Conservation (phyloP, 129 eudicot species). For the Gnaphalium uliginosum region DNA sequence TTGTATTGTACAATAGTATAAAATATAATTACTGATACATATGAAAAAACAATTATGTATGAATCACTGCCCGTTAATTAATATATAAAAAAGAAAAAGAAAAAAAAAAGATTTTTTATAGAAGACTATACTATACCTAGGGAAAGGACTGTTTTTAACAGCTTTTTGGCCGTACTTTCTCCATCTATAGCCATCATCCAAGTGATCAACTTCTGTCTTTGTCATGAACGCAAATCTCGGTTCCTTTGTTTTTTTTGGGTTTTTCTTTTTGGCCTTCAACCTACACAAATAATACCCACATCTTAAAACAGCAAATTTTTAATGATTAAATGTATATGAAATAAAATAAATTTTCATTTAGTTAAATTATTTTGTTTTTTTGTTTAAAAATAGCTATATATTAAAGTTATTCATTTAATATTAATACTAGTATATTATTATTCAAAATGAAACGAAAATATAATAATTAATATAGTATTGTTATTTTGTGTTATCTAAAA, state of each 20-base stretch:
- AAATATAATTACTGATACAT: too few relatives aligned
- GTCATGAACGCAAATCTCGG: constrained; percentile 96
- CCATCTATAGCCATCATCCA: constrained; percentile 96
- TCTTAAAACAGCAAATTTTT: not conserved
- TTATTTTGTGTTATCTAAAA: not conserved
- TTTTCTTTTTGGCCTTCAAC: constrained; percentile 70
- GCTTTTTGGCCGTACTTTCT: constrained; percentile 98
- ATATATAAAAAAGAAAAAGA: too few relatives aligned
- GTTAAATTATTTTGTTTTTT: not conserved
- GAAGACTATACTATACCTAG: constrained; percentile 49
- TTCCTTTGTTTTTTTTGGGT: constrained; percentile 60
- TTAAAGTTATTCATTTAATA: too few relatives aligned
- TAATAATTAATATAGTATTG: not conserved
- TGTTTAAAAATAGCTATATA: not conserved
- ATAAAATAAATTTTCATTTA: not conserved
- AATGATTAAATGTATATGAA: not conserved
- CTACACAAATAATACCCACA: constrained; percentile 33
- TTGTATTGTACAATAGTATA: too few relatives aligned
- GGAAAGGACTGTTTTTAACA: constrained; percentile 95
- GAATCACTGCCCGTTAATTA: too few relatives aligned
- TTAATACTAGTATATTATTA: too few relatives aligned
- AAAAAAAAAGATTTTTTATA: not conserved
- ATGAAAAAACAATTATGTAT: too few relatives aligned
- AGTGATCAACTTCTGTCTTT: constrained; percentile 88
- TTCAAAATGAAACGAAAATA: too few relatives aligned